Percentiles rank a stretch among this genome's conserved stretches.
Evolutionary conservation across 2,329 filamentous ascomycete species (phyloP).

Genomic region (Fusarium hainanense): DNA sequence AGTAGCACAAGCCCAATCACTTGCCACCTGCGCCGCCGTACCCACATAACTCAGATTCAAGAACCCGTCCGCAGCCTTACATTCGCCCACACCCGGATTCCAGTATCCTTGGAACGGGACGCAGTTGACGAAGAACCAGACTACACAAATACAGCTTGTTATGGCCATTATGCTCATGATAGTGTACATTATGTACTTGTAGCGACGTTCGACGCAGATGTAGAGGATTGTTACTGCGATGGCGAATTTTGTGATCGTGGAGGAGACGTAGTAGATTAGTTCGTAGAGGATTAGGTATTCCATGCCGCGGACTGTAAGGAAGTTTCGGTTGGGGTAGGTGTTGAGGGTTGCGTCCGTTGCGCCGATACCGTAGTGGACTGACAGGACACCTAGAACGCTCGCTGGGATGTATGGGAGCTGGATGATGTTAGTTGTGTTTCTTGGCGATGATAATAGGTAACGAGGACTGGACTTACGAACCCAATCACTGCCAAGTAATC

Average conservation of each 20-base stretch:
- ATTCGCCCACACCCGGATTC: slow-evolving; percentile 19
- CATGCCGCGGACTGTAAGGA: slow-evolving; percentile 19
- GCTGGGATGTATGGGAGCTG: slow-evolving; percentile 26
- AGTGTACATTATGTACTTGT: slow-evolving; percentile 22
- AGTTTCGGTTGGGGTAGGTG: slow-evolving; percentile 5
- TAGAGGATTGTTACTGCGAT: slow-evolving; percentile 31
- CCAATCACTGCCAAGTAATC: slow-evolving; percentile 23
- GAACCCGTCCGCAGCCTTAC: slow-evolving; percentile 20
- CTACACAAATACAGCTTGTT: slow-evolving; percentile 3
- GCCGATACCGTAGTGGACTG: slow-evolving; percentile 23
- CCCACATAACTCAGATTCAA: slow-evolving; percentile 25
- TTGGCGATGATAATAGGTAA: no score
- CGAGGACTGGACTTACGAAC: slow-evolving; percentile 9
- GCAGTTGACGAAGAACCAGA: slow-evolving; percentile 29
- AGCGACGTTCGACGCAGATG: slow-evolving; percentile 25
- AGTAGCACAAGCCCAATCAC: slow-evolving; percentile 47
- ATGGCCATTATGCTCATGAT: slow-evolving; percentile 17
- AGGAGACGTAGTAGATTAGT: slow-evolving; percentile 23
- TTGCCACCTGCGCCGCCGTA: slow-evolving; percentile 38
- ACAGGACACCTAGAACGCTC: slow-evolving; percentile 11
- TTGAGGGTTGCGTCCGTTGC: slow-evolving; percentile 15
- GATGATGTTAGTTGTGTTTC: not conserved
- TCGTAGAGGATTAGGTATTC: slow-evolving; percentile 27
- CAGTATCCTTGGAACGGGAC: slow-evolving; percentile 20
- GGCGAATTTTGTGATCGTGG: slow-evolving; percentile 24